Evolutionary conservation across 495 filamentous ascomycete species (phyloP).

Genomic region (Penicillium soppii): DNA sequence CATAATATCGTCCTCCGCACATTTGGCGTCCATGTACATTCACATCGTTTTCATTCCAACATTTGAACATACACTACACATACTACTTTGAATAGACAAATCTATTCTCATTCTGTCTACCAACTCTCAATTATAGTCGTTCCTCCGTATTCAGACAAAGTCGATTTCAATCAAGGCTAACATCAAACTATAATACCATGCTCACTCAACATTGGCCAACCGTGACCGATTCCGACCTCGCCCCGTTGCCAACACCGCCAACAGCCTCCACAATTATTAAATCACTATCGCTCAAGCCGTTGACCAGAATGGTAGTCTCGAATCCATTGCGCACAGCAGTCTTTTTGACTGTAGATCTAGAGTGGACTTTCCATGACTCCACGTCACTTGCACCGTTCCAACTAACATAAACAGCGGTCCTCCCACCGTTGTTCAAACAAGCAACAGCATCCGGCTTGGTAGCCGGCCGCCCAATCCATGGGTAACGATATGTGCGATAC

Average conservation of each 20-base stretch:
- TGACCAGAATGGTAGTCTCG: constrained; percentile 9
- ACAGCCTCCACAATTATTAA: constrained; percentile 16
- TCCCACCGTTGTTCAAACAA: constrained; percentile 8
- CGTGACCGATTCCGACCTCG: constrained; percentile 7
- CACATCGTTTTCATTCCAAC: no score
- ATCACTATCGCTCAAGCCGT: constrained; percentile 6
- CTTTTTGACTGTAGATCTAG: constrained; percentile 2
- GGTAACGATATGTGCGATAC: constrained; percentile 22
- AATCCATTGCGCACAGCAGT: constrained; percentile 12
- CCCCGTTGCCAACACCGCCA: constrained; percentile 17
- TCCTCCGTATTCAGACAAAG: no score
- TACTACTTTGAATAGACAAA: no score
- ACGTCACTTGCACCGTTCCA: constrained; percentile 39
- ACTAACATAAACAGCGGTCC: constrained; percentile 25
- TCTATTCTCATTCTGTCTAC: no score
- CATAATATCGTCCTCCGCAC: no score
- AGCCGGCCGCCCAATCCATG: constrained; percentile 23
- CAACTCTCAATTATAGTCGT: no score
- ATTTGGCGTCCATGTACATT: no score
- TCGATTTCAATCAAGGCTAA: no score
- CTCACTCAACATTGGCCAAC: constrained; percentile 10
- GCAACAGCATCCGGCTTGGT: constrained; percentile 18
- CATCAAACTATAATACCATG: neutral
- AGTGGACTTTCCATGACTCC: constrained; percentile 9
- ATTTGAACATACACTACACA: no score